Conservation (phyloP, 75 land plant genomes). For the Larix kaempferi region DNA sequence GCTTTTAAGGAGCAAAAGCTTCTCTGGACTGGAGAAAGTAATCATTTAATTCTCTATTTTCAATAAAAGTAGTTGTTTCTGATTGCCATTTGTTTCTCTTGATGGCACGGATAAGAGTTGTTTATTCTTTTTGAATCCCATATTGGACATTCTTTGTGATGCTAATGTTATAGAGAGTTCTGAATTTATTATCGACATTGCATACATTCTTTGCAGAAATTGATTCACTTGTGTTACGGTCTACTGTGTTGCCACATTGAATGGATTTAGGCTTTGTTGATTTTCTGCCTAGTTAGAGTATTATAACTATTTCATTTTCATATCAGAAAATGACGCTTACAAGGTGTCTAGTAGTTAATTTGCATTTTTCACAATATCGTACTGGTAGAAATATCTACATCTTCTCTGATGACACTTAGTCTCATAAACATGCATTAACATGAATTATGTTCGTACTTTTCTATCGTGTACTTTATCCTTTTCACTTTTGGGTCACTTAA, state of each 20-base stretch:
- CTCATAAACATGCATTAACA: no score
- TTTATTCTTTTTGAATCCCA: not conserved
- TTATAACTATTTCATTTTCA: not conserved
- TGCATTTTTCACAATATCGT: no score
- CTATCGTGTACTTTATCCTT: no score
- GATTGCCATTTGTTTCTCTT: not conserved
- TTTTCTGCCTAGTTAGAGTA: not conserved
- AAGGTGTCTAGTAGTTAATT: not conserved
- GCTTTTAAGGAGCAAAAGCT: not conserved
- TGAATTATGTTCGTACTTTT: no score
- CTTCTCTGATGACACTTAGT: no score
- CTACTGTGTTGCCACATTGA: not conserved
- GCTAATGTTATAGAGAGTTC: not conserved
- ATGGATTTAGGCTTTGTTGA: not conserved
- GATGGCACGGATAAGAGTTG: not conserved
- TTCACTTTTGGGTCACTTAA: no score
- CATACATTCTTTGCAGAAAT: not conserved
- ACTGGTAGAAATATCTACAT: no score
- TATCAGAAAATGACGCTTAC: not conserved
- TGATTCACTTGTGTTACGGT: no score
- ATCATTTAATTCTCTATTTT: not conserved
- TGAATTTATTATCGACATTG: not conserved
- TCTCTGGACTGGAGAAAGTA: not conserved
- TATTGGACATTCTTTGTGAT: not conserved
- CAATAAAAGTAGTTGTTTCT: not conserved